phyloP scores from a whole-genome alignment of 139 green algal species.

The Desmodesmus armatus region DNA sequence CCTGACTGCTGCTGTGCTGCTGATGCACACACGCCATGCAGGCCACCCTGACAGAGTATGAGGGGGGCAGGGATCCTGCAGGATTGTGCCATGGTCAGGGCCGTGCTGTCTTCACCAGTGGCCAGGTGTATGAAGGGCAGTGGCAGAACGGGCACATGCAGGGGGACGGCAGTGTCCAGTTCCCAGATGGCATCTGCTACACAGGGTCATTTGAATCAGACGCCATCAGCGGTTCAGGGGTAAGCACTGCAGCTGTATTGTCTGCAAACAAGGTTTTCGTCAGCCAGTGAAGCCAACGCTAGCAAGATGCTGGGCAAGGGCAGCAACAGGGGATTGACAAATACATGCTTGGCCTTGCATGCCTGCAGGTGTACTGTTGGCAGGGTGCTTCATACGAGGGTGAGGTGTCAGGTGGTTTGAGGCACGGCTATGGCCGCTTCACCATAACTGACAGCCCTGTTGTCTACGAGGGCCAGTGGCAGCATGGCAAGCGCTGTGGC shows the following conservation, averaged over 20 bases:
- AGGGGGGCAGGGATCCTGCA: constrained; percentile 19
- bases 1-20: not conserved
- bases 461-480: constrained; percentile 72
- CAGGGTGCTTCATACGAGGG: constrained; percentile 59
- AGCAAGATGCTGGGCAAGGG: no score
- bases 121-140: constrained; percentile 61
- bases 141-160: constrained; percentile 65
- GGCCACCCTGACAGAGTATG: constrained; percentile 46
- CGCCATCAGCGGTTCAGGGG: constrained; percentile 62
- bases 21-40: constrained; percentile 10
- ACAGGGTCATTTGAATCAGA: constrained; percentile 60
- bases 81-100: constrained; percentile 53
- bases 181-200: constrained; percentile 66
- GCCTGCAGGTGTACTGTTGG: constrained; percentile 64
- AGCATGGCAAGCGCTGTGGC: constrained; percentile 66
- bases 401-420: constrained; percentile 54
- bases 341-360: not conserved
- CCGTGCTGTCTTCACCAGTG: constrained; percentile 55
- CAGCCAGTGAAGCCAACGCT: no score
- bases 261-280: no score
- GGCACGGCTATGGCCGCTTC: constrained; percentile 65
- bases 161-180: constrained; percentile 61
- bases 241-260: constrained; percentile 50
- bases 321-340: no score
- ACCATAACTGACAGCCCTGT: constrained; percentile 49